These are phyloP conservation scores for Podospora conica DNA, from an alignment of 495 filamentous ascomycete genomes.

Conservation along the genomic window DNA sequence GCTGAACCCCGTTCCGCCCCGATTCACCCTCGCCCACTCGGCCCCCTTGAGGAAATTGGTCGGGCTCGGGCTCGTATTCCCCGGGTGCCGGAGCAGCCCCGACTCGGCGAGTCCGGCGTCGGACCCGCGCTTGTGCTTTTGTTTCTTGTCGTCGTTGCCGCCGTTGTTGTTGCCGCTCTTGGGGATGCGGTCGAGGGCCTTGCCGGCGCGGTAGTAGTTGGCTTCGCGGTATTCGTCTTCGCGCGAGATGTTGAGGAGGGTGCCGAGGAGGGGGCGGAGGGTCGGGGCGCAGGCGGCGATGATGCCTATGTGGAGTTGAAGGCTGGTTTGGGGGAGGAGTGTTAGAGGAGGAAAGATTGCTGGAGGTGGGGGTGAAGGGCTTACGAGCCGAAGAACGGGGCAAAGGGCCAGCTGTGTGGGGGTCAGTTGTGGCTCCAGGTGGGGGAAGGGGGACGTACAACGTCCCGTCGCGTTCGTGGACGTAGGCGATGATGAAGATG, in stretches of 20 bases:
- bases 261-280: conserved; percentile 39
- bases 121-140: neutral
- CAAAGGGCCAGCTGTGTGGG: conserved; percentile 13
- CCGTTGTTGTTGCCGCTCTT: conserved; percentile 4
- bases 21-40: conserved; percentile 9
- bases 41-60: neutral
- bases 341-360: neutral
- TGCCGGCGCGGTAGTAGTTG: conserved; percentile 28
- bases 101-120: conserved; percentile 8
- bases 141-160: conserved; percentile 10
- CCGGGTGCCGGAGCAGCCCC: neutral
- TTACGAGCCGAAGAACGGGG: conserved; percentile 30
- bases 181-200: conserved; percentile 21
- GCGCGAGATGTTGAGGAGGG: conserved; percentile 19
- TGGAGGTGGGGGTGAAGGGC: conserved; percentile 12
- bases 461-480: conserved; percentile 23
- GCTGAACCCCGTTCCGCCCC: conserved; percentile 1
- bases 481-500: conserved; percentile 25
- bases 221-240: conserved; percentile 18
- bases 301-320: conserved; percentile 37
- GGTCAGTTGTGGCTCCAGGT: neutral
- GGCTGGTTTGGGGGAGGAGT: conserved; percentile 10
- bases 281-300: conserved; percentile 40
- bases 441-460: conserved; percentile 10
- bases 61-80: neutral